Percentiles rank a stretch among this genome's conserved stretches.
phyloP scores from a whole-genome alignment of 31 red algal species.

The Endocladia muricata region DNA sequence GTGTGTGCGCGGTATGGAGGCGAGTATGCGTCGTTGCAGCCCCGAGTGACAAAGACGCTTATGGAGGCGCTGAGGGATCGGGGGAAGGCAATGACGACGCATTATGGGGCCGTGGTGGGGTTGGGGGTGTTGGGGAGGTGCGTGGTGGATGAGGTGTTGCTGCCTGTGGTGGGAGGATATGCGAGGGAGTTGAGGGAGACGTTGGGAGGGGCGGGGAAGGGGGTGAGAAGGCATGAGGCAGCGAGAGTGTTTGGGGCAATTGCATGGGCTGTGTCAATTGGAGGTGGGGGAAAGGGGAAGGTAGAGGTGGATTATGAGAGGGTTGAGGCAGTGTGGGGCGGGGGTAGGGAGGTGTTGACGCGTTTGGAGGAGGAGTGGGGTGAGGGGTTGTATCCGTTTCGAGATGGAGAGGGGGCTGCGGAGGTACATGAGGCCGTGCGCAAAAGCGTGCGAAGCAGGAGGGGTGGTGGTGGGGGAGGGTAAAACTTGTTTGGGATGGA shows the following conservation, averaged over 20 bases:
- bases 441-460: no score
- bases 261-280: conserved; percentile 49
- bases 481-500: no score
- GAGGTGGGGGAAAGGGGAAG: background rate
- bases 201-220: conserved; percentile 18
- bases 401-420: no score
- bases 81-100: conserved; percentile 76
- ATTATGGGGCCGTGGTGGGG: conserved; percentile 96
- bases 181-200: conserved; percentile 13
- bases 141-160: conserved; percentile 56
- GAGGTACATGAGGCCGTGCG: no score
- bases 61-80: conserved; percentile 48
- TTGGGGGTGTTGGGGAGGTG: conserved; percentile 52
- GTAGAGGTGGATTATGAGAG: no score
- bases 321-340: no score
- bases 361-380: no score
- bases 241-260: conserved; percentile 55
- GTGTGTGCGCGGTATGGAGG: conserved; percentile 53
- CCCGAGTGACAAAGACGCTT: conserved; percentile 79
- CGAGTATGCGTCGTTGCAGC: conserved; percentile 57
- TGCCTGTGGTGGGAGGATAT: conserved; percentile 38
- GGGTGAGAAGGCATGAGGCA: conserved; percentile 34
- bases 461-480: no score
- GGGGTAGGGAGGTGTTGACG: no score
- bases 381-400: no score